These are phyloP conservation scores for Turritis glabra DNA, from an alignment of 345 rosid genomes.

Conservation along the genomic window DNA sequence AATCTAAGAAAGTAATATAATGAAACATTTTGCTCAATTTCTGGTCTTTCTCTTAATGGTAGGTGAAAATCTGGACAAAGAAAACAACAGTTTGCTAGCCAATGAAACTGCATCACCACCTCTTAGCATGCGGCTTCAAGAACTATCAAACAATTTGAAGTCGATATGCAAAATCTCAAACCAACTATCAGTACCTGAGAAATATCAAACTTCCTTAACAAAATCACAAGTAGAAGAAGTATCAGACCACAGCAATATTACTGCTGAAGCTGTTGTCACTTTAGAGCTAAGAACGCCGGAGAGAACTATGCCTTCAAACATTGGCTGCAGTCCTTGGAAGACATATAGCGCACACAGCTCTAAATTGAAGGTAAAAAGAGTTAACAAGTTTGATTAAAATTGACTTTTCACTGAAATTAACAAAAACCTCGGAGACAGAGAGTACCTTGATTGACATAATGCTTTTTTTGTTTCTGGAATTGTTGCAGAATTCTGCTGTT, in stretches of 20 bases:
- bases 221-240: conserved; percentile 7
- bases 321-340: conserved; percentile 50
- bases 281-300: conserved; percentile 61
- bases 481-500: conserved; percentile 57
- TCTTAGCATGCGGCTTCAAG: conserved; percentile 51
- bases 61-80: conserved; percentile 49
- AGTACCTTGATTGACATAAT: neutral
- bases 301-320: conserved; percentile 26
- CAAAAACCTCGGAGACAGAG: neutral
- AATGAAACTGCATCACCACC: conserved; percentile 54
- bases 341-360: conserved; percentile 46
- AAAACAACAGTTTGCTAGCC: conserved; percentile 41
- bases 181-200: conserved; percentile 29
- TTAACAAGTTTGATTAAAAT: neutral
- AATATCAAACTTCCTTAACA: conserved; percentile 13
- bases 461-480: neutral
- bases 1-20: neutral
- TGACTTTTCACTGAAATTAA: neutral
- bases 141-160: conserved; percentile 59
- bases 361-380: conserved; percentile 52
- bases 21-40: neutral
- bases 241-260: conserved; percentile 6
- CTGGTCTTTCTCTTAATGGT: neutral
- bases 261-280: conserved; percentile 21
- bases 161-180: conserved; percentile 42